Base-by-base conservation (phyloP, 495 filamentous ascomycete species). In the Chaetomium cochliodes region DNA sequence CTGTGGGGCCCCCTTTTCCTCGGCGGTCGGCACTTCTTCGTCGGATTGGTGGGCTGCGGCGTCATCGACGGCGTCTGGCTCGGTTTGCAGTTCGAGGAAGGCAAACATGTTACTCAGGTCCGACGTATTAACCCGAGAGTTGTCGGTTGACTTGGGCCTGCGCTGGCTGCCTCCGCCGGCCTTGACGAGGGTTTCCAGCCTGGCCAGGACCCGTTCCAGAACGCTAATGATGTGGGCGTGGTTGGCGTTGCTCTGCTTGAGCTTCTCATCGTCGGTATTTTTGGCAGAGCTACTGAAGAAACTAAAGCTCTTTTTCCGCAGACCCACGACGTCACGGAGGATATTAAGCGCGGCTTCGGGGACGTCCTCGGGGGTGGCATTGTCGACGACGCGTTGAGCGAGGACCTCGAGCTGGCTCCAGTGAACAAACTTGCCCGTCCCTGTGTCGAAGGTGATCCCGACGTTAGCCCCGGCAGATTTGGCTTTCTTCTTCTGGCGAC, bases 21-120 rank as follows among this genome's bases (percentile, higher is more conserved):
- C 33, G 8, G 8, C 8, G 13, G 39, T 8, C 39, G 28, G 12
- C 23, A 37, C 58, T 0, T 51, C 50, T 1, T 69, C 61, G 11
- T 66, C 62, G 46, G 22, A 58, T 55, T 28, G 67, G 5, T 65
- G 64, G 2, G 59, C 63, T 3, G 37, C 46, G 42, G 53, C 49
- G 11, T 61, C 58, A 3, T 68, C 65, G 3, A 15, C 57, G 2
- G 57, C 47, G 20, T 58, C 62, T 13, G 44, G 20, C 3, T 50
- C 37, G 12, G 56, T 49, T 25, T 75, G 60, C 26, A 71, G 62
- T n/a, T 69, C 63, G 12, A 75, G 67, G 41, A 67, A 46, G 26
- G 67, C 65, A 42, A 73, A 74, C 62, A 74, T 62, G 63, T 75
- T 75, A 47, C 54, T 70, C 33, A 75, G 58, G 28, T 75, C 68